These are phyloP conservation scores for Thuidium tamariscinum DNA, from an alignment of 225 moss, liverwort and hornwort genomes.

Conservation along the genomic window DNA sequence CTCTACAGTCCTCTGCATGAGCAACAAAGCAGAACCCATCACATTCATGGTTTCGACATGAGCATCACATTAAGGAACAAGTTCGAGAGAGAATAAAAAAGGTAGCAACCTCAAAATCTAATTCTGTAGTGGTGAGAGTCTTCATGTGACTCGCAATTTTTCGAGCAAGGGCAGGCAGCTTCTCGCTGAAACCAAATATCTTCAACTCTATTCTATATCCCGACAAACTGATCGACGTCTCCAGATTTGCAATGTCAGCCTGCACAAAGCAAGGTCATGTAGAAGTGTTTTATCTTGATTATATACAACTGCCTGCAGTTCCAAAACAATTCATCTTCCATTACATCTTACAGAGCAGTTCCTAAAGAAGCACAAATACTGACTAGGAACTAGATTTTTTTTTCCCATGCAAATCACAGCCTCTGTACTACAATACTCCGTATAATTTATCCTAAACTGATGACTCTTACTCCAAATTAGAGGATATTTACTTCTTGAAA, in stretches of 20 bases:
- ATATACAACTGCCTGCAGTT: neutral
- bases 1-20: conserved; percentile 51
- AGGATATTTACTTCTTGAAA: neutral
- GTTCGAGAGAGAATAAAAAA: neutral
- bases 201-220: conserved; percentile 67
- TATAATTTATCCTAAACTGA: neutral
- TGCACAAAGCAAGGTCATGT: neutral
- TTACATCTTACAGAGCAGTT: neutral
- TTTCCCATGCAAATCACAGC: neutral
- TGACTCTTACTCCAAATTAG: neutral
- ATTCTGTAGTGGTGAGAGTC: conserved; percentile 30
- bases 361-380: neutral
- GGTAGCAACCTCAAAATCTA: conserved; percentile 48
- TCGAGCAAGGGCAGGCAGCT: conserved; percentile 58
- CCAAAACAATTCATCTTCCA: neutral
- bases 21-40: neutral
- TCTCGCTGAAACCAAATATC: conserved; percentile 86
- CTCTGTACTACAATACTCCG: neutral
- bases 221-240: conserved; percentile 65
- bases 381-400: neutral
- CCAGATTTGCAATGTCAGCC: conserved; percentile 71
- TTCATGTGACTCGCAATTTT: conserved; percentile 50
- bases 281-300: neutral
- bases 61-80: neutral
- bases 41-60: neutral